Conservation (phyloP, 805 yeast species). For the Barnettozyma populi region DNA sequence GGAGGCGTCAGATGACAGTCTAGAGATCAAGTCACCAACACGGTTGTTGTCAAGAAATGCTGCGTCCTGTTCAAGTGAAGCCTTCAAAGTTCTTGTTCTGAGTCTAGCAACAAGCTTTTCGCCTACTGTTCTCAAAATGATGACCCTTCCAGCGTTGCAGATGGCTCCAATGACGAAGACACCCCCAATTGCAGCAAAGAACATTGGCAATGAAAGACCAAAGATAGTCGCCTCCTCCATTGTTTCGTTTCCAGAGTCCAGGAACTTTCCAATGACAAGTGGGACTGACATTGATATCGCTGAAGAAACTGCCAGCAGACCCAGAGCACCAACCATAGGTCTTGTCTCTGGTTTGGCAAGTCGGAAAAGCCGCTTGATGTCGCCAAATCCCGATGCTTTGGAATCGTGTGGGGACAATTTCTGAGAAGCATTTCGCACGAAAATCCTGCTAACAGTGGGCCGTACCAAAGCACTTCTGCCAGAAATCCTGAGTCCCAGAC, state of each 20-base stretch:
- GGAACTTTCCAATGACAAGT: constrained; percentile 74
- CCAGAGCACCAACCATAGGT: constrained; percentile 55
- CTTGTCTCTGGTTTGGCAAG: constrained; percentile 54
- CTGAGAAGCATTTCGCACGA: background rate
- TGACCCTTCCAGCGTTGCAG: constrained; percentile 79
- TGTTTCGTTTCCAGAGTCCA: constrained; percentile 44
- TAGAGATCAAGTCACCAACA: constrained; percentile 86
- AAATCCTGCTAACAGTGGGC: background rate
- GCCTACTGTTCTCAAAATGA: constrained; percentile 71
- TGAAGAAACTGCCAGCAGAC: constrained; percentile 63
- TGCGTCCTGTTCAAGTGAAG: constrained; percentile 78
- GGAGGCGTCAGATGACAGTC: constrained; percentile 84
- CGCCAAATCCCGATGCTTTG: constrained; percentile 30
- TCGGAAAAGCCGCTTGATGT: constrained; percentile 40
- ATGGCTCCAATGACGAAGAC: constrained; percentile 68
- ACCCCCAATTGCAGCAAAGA: constrained; percentile 54
- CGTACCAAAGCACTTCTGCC: background rate
- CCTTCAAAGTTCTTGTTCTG: constrained; percentile 70
- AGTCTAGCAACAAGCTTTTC: constrained; percentile 83
- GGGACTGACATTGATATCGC: constrained; percentile 81
- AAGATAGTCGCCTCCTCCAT: constrained; percentile 34
- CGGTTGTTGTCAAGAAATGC: constrained; percentile 85
- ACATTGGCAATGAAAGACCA: constrained; percentile 60
- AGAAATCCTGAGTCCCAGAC: background rate
- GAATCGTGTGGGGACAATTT: constrained; percentile 30